Base-by-base conservation (phyloP, 495 filamentous ascomycete genomes). In the Hapsidospora chrysogenum region DNA sequence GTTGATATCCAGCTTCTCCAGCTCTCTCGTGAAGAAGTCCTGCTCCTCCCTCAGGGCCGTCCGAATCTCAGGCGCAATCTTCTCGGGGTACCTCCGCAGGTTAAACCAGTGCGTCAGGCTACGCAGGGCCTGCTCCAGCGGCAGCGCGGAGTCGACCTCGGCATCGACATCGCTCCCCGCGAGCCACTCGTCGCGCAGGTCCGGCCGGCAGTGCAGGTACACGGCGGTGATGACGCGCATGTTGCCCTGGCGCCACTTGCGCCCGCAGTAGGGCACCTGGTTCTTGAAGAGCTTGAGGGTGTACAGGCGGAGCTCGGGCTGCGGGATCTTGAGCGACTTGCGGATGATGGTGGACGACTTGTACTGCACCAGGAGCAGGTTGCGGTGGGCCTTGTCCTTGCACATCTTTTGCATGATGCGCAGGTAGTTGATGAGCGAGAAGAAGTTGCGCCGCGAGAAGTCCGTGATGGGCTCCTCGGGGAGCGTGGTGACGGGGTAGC, bases 141-240 rank as follows among this genome's bases (percentile, higher is more conserved):
- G 86, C 39, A 95, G 50, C 7, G 83, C 81, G 46, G 94, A 85
- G 46, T 95, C 89, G 0, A 95, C 84, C 41, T 92, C 85, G 1
- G 74, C 78, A 44, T 97, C 89, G 3, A 95, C 76, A 43, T 93
- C 85, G 15, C 76, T 76, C 7, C 89, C 92, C 0, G 80, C 77
- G 0, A 97, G 62, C 92, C 92, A 97, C 49, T 95, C 92, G 43
- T 97, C 89, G 2, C 92, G 68, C 15, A 97, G 68, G 51, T 95
- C 85, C 0, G 87, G 87, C 2, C 81, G 68, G 51, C 85, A 92
- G 56, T 93, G 82, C 20, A 97, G 61, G 46, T 93, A 97, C 2
- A 96, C 80, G 14, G 85, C 86, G 0, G 89, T 97, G 51, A 97
- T 97, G 43, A 96, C 86, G 34, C 86, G 78, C 89, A 97, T 97